Conservation (phyloP, 2,329 filamentous ascomycete species). For the Fusarium sp. region DNA sequence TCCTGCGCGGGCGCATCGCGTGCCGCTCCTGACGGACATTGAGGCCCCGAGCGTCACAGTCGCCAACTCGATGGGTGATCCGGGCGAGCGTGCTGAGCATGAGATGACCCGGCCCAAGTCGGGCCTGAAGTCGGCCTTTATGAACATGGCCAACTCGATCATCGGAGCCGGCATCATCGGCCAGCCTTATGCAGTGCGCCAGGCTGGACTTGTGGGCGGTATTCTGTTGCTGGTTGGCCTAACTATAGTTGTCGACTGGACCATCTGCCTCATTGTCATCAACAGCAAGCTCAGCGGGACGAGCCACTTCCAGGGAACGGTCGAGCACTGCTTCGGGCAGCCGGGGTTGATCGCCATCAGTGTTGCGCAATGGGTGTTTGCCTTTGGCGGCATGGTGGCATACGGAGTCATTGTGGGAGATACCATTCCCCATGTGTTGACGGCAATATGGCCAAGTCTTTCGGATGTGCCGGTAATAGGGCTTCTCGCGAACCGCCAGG, state of each 20-base stretch:
- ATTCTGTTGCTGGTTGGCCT: slow-evolving; percentile 83
- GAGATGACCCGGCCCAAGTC: slow-evolving; percentile 83
- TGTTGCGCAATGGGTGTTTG: slow-evolving; percentile 97
- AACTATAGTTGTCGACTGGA: slow-evolving; percentile 95
- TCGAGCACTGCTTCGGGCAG: slow-evolving; percentile 94
- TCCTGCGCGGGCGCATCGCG: slow-evolving; percentile 67
- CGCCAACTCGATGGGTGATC: slow-evolving; percentile 66
- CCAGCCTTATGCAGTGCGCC: slow-evolving; percentile 95
- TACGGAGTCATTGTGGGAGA: slow-evolving; percentile 98
- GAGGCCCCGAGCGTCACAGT: slow-evolving; percentile 84
- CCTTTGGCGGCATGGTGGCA: slow-evolving; percentile 98
- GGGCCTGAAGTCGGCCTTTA: slow-evolving; percentile 89
- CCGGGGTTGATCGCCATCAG: slow-evolving; percentile 89
- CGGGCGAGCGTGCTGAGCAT: slow-evolving; percentile 63
- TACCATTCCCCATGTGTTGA: slow-evolving; percentile 91
- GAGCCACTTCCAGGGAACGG: slow-evolving; percentile 94
- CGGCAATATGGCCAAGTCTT: slow-evolving; percentile 85
- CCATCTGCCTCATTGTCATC: slow-evolving; percentile 95
- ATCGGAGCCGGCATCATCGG: slow-evolving; percentile 85
- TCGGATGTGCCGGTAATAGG: slow-evolving; percentile 82
- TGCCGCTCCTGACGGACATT: slow-evolving; percentile 85
- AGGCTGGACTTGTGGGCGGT: slow-evolving; percentile 89
- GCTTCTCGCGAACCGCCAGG: slow-evolving; percentile 84
- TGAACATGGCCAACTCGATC: slow-evolving; percentile 99
- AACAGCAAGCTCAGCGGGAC: slow-evolving; percentile 97